Percentiles rank a stretch among this genome's conserved stretches.
Evolutionary conservation across 2,329 filamentous ascomycete genomes (phyloP).

Genomic region (Blastomyces silverae): DNA sequence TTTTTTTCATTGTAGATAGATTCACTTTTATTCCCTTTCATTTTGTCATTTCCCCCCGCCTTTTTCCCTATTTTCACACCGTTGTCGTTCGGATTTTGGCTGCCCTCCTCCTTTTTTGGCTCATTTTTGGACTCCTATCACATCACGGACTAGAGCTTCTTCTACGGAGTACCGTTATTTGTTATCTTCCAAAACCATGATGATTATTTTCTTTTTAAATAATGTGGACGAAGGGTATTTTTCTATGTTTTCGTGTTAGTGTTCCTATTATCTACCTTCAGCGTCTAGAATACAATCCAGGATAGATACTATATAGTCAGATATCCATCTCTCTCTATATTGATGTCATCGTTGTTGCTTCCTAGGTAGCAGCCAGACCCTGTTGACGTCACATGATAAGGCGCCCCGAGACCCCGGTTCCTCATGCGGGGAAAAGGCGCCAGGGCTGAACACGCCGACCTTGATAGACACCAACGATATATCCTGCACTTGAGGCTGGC

Average conservation of each 20-base stretch:
- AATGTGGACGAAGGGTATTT: background rate
- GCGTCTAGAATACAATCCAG: background rate
- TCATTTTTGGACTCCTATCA: background rate
- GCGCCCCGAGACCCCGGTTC: no score
- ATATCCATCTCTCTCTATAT: no score
- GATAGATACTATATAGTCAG: background rate
- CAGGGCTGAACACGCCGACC: background rate
- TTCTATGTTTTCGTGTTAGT: background rate
- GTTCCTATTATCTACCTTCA: background rate
- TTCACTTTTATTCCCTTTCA: background rate
- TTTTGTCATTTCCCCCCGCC: background rate
- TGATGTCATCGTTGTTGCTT: no score
- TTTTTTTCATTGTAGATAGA: slow-evolving; percentile 5
- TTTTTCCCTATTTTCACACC: background rate
- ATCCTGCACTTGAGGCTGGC: background rate
- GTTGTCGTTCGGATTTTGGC: slow-evolving; percentile 1
- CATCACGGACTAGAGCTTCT: background rate
- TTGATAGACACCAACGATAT: background rate
- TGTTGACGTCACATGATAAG: no score
- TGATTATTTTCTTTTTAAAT: background rate
- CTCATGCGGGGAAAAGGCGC: no score
- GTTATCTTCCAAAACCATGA: background rate
- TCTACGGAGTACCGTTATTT: background rate
- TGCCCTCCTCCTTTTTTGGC: background rate
- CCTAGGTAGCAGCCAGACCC: no score